phyloP scores from a whole-genome alignment of 2,329 filamentous ascomycete genomes.

The Trichoderma sp. region DNA sequence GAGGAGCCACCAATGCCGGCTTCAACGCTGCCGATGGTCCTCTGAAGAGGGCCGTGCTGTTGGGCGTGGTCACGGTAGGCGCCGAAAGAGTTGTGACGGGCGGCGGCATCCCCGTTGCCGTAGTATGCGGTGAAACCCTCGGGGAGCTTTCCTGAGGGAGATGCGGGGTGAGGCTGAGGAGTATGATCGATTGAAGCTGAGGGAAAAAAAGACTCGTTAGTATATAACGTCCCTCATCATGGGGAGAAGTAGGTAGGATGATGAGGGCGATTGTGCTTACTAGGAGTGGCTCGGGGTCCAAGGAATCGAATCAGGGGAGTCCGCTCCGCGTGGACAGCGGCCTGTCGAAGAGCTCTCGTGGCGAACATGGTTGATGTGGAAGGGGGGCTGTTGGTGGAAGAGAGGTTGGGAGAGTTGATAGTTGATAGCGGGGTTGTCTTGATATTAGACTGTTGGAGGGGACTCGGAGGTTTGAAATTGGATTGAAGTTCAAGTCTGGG shows the following conservation, averaged over 20 bases:
- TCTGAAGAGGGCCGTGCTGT: constrained; percentile 72
- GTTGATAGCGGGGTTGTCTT: not conserved
- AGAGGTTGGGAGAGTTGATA: not conserved
- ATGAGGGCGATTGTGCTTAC: constrained; percentile 34
- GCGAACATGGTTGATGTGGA: constrained; percentile 47
- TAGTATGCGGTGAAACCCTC: constrained; percentile 43
- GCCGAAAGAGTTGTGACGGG: constrained; percentile 63
- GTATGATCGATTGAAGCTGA: constrained; percentile 68
- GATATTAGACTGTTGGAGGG: not conserved
- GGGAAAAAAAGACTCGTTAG: constrained; percentile 25
- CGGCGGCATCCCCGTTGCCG: constrained; percentile 22
- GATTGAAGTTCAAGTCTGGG: not conserved
- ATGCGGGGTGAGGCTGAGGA: constrained; percentile 70
- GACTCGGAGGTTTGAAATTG: not conserved
- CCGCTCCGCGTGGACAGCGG: constrained; percentile 58
- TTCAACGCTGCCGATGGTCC: constrained; percentile 46
- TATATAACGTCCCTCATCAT: not conserved
- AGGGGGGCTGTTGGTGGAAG: constrained; percentile 8
- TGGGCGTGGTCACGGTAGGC: constrained; percentile 75
- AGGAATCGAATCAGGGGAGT: constrained; percentile 62
- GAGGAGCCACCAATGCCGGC: constrained; percentile 58
- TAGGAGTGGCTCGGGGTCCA: constrained; percentile 57
- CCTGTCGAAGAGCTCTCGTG: constrained; percentile 57
- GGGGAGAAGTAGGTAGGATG: not conserved
- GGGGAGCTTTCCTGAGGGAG: constrained; percentile 64